Evolutionary conservation across 352 stramenopile species (phyloP).

Genomic region (Pythium sp.): DNA sequence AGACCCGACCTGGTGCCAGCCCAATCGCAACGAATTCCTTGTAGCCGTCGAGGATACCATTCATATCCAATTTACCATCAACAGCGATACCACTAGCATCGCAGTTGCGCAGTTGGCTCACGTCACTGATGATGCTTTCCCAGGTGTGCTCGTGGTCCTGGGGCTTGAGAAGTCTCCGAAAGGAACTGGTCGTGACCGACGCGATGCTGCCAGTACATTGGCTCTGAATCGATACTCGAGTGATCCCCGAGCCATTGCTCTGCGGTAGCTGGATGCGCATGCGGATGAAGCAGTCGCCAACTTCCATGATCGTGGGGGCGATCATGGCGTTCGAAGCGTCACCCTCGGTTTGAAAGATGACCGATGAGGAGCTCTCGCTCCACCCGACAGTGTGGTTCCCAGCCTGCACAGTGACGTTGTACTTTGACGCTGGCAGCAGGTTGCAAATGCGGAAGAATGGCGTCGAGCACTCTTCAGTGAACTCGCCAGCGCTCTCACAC

Average conservation of each 20-base stretch:
- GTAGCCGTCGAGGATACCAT: constrained; percentile 13
- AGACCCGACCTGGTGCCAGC: constrained; percentile 40
- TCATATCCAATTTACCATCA: neutral
- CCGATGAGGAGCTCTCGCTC: constrained; percentile 26
- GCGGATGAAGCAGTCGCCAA: constrained; percentile 37
- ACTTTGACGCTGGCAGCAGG: constrained; percentile 41
- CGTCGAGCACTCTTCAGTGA: constrained; percentile 22
- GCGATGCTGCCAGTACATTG: constrained; percentile 39
- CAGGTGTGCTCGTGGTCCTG: constrained; percentile 32
- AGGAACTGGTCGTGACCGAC: constrained; percentile 25
- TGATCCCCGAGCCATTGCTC: constrained; percentile 35
- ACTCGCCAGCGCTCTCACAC: constrained; percentile 19
- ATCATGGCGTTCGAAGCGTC: constrained; percentile 42
- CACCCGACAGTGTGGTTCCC: constrained; percentile 46
- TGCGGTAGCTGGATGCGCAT: constrained; percentile 40
- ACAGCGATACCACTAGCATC: constrained; percentile 8
- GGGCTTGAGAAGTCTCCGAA: constrained; percentile 33
- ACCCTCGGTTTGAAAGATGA: constrained; percentile 33
- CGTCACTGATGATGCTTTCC: constrained; percentile 32
- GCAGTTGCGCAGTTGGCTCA: constrained; percentile 22
- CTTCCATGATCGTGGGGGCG: constrained; percentile 31
- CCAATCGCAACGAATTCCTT: constrained; percentile 33
- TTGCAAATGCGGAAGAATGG: constrained; percentile 30
- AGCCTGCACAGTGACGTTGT: constrained; percentile 38
- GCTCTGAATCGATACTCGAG: constrained; percentile 33